Evolutionary conservation across 805 yeast species (phyloP).

Genomic region (Pichia exigua): DNA sequence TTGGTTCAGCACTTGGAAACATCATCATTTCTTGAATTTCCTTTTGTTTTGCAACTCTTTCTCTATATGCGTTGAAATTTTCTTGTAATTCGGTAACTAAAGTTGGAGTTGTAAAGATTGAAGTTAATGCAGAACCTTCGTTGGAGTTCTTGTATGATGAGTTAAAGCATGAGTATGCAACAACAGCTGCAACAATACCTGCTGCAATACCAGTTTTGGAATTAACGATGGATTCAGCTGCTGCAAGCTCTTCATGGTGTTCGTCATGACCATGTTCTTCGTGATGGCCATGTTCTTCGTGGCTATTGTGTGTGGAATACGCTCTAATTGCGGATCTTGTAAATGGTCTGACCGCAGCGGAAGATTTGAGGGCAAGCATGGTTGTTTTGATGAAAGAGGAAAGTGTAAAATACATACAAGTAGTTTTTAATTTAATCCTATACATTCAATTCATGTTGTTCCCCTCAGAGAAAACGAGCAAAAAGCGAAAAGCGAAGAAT

Average conservation of each 20-base stretch:
- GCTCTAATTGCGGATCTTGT: not conserved
- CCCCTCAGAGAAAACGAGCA: not conserved
- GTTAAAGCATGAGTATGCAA: slow-evolving; percentile 41
- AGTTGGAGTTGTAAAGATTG: slow-evolving; percentile 14
- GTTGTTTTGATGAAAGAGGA: not conserved
- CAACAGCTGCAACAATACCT: slow-evolving; percentile 22
- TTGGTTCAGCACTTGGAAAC: slow-evolving; percentile 13
- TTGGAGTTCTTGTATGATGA: slow-evolving; percentile 43
- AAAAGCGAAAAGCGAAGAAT: not conserved
- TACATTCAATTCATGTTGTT: not conserved
- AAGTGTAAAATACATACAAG: not conserved
- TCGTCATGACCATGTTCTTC: slow-evolving; percentile 13
- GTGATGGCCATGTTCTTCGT: slow-evolving; percentile 11
- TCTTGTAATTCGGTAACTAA: slow-evolving; percentile 16
- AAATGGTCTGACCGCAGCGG: not conserved
- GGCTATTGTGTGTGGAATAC: slow-evolving; percentile 11
- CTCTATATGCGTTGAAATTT: slow-evolving; percentile 18
- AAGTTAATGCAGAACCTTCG: slow-evolving; percentile 21
- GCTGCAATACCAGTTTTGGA: slow-evolving; percentile 17
- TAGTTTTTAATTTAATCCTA: not conserved
- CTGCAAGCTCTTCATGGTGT: slow-evolving; percentile 20
- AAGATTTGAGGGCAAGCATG: not conserved
- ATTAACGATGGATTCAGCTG: slow-evolving; percentile 25
- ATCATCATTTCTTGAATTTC: slow-evolving; percentile 16
- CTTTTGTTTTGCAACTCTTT: slow-evolving; percentile 16